Base-by-base conservation (phyloP, 1,139 yeast genomes). In the Yamadazyma atlantica region DNA sequence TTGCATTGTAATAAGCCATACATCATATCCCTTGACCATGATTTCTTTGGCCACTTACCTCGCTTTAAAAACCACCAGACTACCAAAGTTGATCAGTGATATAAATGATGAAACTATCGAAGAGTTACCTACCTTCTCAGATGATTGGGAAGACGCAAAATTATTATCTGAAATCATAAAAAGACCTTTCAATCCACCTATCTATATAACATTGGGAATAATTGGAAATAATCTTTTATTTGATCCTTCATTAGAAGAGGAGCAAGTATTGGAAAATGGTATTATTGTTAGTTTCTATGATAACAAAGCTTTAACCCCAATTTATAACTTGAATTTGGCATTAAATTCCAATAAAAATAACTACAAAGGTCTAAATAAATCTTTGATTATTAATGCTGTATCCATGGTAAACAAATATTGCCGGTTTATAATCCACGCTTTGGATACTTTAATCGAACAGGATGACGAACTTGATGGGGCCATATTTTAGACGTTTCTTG, bases 61-160 rank as follows among this genome's bases (percentile, higher is more conserved):
- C 47, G 96, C 97, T 0, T 71, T 90, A 48, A 80, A 80, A 48
- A 78, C 92, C 15, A 83, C 97, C 1, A 72, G 72, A 44, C 69
- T 90, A 39, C 97, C 98, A 4, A 69, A 81, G 36, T 66, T 88
- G 39, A 64, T 78, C 3, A 85, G 95, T 14, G 80, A 73, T 18
- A 77, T 60, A 57, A 69, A 78, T 43, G 80, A 74, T 48, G 68
- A 64, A 32, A 78, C 75, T 37, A 62, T 85, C 13, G 96, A 86
- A 54, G 96, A 89, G 58, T 82, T 86, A 46, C 97, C 97, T 1
- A 86, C 89, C 0, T 90, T 90, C 54, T 82, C 90, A 32, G 97
- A 89, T 53, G 95, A 81, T 55, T 90, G 85, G 92, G 84, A 72
- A 53, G 70, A 66, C 46, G 78, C 83, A 24, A 69, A 51, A 39